Evolutionary conservation across 495 filamentous ascomycete genomes (phyloP), one percentile per base, ranked within the genome.

Genomic region (Cercophora newfieldiana): DNA sequence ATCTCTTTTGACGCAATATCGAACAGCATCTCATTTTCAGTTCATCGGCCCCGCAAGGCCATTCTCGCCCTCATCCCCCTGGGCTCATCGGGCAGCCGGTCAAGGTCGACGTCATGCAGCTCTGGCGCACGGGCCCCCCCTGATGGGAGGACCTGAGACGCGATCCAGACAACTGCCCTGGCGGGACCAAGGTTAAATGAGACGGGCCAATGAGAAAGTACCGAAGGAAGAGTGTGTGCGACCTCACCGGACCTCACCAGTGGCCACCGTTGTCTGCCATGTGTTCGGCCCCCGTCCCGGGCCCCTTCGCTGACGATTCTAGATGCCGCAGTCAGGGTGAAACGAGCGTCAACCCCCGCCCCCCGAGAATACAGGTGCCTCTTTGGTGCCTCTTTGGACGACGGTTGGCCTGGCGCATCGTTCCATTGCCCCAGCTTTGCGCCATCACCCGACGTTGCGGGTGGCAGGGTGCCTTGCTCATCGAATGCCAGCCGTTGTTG

Each of bases 101-200:
- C 29, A 33, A 28, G 7, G 8, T 48, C 58, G 31, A 60, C 31
- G 31, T 48, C 31, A 60, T 60, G 58, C 58, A 60, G 29, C n/a
- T 29, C 19, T 18, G 29, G 28, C 57, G 57, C 49, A 57, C 48
- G 53, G 58, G 10, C 48, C 63, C 55, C 37, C 48, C 29, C 19
- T 29, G 49, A 54, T 54, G 57, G 12, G 33, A 49, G 29, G 56
- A 57, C 47, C 8, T 66, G 64, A 66, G 64, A 66, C 64, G 37
- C 28, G 57, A 61, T 54, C 64, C 64, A 66, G 64, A 66, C 64
- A 61, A 18, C 10, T n/a, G 21, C 64, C 44, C 57, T 55, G 25
- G 16, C 28, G 21, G 58, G 56, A 8, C 48, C 16, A 6, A 33
- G 64, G 50, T 63, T 66, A 56, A 66, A 66, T 50, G 22, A 7